Conservation (phyloP, 768 basidiomycete species). For the Chiua virens region DNA sequence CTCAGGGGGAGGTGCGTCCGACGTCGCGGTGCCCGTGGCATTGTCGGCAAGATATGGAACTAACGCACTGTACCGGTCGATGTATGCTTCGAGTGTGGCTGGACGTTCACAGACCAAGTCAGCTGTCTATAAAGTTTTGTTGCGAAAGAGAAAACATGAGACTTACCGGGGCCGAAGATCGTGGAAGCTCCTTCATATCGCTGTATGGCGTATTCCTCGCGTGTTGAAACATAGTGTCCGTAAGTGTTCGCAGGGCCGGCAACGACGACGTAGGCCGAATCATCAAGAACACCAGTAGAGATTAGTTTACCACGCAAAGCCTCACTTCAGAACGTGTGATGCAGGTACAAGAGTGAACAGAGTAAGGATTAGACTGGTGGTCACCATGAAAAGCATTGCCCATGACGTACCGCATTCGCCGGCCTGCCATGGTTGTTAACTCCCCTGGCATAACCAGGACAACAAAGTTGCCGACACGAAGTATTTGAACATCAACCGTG, state of each 20-base stretch:
- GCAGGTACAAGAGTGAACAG: background rate
- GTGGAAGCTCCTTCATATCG: constrained; percentile 84
- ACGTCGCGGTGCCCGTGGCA: constrained; percentile 46
- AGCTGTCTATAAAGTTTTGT: background rate
- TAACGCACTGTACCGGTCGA: constrained; percentile 69
- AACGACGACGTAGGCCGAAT: constrained; percentile 72
- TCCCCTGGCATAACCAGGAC: constrained; percentile 78
- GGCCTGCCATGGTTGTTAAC: constrained; percentile 79
- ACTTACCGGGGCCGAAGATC: constrained; percentile 71
- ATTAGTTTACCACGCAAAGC: constrained; percentile 66
- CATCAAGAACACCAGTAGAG: constrained; percentile 58
- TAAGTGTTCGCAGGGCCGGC: constrained; percentile 85
- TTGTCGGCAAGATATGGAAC: constrained; percentile 60
- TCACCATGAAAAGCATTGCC: background rate
- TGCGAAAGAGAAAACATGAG: too few species aligned
- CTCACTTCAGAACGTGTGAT: constrained; percentile 42
- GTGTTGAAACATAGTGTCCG: constrained; percentile 70
- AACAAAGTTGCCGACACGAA: constrained; percentile 74
- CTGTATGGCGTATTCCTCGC: constrained; percentile 72
- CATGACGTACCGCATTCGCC: constrained; percentile 65
- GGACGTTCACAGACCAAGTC: constrained; percentile 1
- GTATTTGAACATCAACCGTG: constrained; percentile 74
- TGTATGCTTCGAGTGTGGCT: constrained; percentile 81
- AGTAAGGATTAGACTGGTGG: constrained; percentile 2
- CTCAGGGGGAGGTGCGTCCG: constrained; percentile 64